Evolutionary conservation across 768 basidiomycete genomes (phyloP).

Genomic region (Lentinus tigrinus): DNA sequence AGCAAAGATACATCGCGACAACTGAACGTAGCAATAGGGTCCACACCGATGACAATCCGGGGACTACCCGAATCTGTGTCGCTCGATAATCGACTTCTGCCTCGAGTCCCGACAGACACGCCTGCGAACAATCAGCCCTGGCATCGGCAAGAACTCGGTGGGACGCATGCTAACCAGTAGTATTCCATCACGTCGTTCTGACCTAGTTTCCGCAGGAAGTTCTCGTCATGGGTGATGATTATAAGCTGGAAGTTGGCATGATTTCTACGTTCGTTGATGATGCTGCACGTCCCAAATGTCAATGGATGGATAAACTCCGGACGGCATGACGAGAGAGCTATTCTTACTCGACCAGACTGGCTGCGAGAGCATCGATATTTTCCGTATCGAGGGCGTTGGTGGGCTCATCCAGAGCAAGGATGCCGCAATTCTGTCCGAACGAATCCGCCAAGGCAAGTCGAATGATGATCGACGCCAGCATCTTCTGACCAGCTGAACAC

Average conservation of each 20-base stretch:
- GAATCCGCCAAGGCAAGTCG: slow-evolving; percentile 95
- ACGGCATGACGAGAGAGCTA: neutral
- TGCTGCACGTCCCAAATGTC: slow-evolving; percentile 47
- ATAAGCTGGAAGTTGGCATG: slow-evolving; percentile 95
- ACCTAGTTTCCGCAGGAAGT: slow-evolving; percentile 87
- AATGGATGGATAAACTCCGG: neutral
- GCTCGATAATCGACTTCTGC: slow-evolving; percentile 79
- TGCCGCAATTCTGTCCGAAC: slow-evolving; percentile 97
- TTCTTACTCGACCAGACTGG: slow-evolving; percentile 86
- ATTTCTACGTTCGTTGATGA: slow-evolving; percentile 88
- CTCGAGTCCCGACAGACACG: slow-evolving; percentile 59
- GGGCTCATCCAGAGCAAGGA: slow-evolving; percentile 95
- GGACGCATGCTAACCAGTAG: slow-evolving; percentile 65
- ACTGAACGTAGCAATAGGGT: neutral
- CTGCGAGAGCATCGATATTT: slow-evolving; percentile 92
- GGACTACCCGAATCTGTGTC: slow-evolving; percentile 60
- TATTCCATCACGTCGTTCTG: slow-evolving; percentile 92
- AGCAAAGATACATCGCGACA: slow-evolving; percentile 6
- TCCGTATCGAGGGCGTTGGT: slow-evolving; percentile 96
- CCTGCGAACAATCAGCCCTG: slow-evolving; percentile 42
- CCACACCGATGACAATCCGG: slow-evolving; percentile 15
- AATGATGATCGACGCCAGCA: slow-evolving; percentile 97
- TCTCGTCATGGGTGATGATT: slow-evolving; percentile 96
- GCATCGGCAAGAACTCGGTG: neutral
- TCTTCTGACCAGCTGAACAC: slow-evolving; percentile 98